Evolutionary conservation across 2,329 filamentous ascomycete genomes (phyloP).

Genomic region (Cordyceps cicadae): DNA sequence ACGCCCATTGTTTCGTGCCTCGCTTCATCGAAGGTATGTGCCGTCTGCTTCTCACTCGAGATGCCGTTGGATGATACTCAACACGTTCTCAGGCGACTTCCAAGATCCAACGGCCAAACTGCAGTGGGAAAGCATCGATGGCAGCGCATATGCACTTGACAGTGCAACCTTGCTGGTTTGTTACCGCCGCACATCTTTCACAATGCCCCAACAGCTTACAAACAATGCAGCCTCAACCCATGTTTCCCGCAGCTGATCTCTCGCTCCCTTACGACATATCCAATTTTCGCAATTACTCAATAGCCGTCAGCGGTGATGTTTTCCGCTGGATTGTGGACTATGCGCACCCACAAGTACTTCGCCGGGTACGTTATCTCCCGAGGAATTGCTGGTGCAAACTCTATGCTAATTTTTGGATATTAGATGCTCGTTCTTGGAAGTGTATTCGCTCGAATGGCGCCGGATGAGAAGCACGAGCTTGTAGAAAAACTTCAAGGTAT

Average conservation of each 20-base stretch:
- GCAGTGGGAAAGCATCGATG: constrained; percentile 92
- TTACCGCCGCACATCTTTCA: background rate
- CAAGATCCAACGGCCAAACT: constrained; percentile 66
- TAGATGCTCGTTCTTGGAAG: constrained; percentile 86
- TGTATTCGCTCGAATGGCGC: constrained; percentile 97
- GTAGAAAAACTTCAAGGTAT: constrained; percentile 96
- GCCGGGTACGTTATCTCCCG: constrained; percentile 41
- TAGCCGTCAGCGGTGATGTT: constrained; percentile 86
- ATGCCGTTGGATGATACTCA: background rate
- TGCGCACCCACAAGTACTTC: constrained; percentile 69
- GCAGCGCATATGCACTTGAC: constrained; percentile 69
- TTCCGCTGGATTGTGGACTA: constrained; percentile 97
- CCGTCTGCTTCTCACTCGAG: background rate
- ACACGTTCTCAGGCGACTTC: constrained; percentile 43
- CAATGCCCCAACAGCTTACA: background rate
- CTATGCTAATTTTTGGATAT: background rate
- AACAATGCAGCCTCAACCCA: constrained; percentile 55
- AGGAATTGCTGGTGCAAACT: background rate
- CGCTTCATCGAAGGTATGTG: constrained; percentile 65
- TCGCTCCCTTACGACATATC: constrained; percentile 80
- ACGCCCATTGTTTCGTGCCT: constrained; percentile 85
- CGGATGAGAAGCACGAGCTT: constrained; percentile 95
- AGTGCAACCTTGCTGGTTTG: constrained; percentile 63
- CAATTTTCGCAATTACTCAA: constrained; percentile 74
- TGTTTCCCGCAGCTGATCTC: constrained; percentile 63